Conservation (phyloP, 345 rosid genomes). For the Rhodamnia rubescens region DNA sequence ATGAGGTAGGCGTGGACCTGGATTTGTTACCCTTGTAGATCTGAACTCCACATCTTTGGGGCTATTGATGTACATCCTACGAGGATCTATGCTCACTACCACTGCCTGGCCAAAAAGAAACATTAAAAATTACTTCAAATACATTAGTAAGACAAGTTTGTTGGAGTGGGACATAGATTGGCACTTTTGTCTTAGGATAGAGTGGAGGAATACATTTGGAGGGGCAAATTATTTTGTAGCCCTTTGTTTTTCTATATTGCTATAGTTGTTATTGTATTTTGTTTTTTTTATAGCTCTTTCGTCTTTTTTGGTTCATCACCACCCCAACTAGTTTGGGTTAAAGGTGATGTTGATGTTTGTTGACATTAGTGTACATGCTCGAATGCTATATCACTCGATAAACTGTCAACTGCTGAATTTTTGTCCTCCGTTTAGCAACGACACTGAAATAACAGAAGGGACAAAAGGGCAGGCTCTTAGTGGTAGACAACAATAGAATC, state of each 20-base stretch:
- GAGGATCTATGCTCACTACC: slow-evolving; percentile 96
- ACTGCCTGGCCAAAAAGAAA: slow-evolving; percentile 59
- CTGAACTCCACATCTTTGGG: slow-evolving; percentile 72
- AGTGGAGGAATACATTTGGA: too few relatives aligned
- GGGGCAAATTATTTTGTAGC: too few relatives aligned
- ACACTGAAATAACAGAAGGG: not conserved
- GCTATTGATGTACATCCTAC: slow-evolving; percentile 58
- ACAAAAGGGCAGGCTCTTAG: not conserved
- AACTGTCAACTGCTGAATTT: not conserved
- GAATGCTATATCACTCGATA: not conserved
- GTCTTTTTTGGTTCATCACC: too few relatives aligned
- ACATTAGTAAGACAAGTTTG: too few relatives aligned
- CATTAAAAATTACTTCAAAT: not conserved
- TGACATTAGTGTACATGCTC: not conserved
- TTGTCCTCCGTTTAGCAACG: not conserved
- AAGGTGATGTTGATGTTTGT: too few relatives aligned
- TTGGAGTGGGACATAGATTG: too few relatives aligned
- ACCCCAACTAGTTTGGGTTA: too few relatives aligned
- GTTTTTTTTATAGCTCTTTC: too few relatives aligned
- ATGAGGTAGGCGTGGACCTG: slow-evolving; percentile 33
- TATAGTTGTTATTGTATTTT: too few relatives aligned
- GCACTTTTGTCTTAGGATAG: too few relatives aligned
- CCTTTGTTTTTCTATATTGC: too few relatives aligned
- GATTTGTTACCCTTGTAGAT: slow-evolving; percentile 44
- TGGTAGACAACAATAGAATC: not conserved